Conservation (phyloP, 495 filamentous ascomycete species). For the Penicillium ucsense region DNA sequence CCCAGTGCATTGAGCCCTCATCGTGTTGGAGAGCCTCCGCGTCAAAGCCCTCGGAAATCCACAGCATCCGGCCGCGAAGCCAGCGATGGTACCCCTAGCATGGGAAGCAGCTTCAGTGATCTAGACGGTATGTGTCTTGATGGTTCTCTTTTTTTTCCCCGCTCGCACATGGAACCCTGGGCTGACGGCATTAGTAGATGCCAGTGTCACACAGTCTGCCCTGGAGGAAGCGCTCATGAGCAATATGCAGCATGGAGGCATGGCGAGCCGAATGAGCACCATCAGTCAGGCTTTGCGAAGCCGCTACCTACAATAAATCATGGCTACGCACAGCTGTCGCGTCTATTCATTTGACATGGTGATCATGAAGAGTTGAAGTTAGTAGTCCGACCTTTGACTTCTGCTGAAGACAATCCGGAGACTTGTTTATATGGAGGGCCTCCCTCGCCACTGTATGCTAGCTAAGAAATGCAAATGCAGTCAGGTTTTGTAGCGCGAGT, state of each 20-base stretch:
- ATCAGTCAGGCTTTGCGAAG: slow-evolving; percentile 60
- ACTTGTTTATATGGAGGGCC: too few species aligned
- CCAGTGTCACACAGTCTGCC: slow-evolving; percentile 87
- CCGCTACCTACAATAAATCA: slow-evolving; percentile 28
- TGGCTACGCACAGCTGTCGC: too few species aligned
- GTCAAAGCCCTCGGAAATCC: slow-evolving; percentile 46
- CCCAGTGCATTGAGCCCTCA: slow-evolving; percentile 39
- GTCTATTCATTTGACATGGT: too few species aligned
- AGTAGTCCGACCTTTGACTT: too few species aligned
- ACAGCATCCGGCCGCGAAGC: slow-evolving; percentile 47
- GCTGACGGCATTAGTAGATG: slow-evolving; percentile 43
- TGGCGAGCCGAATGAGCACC: slow-evolving; percentile 84
- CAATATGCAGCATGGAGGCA: slow-evolving; percentile 73
- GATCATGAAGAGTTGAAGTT: too few species aligned
- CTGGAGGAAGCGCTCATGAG: slow-evolving; percentile 89
- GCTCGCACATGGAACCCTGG: too few species aligned
- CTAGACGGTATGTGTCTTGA: slow-evolving; percentile 62
- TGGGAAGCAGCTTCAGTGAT: slow-evolving; percentile 97
- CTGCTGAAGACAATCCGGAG: too few species aligned
- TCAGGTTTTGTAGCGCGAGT: too few species aligned
- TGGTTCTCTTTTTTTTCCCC: not conserved
- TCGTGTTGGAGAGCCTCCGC: slow-evolving; percentile 45
- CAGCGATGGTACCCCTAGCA: slow-evolving; percentile 86
- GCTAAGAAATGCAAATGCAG: not conserved
- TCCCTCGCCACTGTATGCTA: not conserved